Percentiles rank a stretch among this genome's conserved stretches.
Conservation (phyloP, 768 basidiomycete species). For the Polyporus arcularius region DNA sequence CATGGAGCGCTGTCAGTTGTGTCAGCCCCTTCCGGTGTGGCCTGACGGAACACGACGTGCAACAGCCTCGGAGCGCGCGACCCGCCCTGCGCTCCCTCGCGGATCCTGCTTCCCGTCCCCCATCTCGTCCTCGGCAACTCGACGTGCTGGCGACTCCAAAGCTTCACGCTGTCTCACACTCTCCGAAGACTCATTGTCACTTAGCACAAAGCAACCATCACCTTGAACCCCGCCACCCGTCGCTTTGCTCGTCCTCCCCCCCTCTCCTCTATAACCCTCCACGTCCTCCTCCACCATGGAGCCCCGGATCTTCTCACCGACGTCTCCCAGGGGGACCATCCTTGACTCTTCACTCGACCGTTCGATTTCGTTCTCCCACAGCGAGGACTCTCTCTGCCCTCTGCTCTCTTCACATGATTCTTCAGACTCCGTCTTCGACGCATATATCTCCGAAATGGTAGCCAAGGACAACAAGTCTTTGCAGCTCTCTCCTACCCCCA, state of each 20-base stretch:
- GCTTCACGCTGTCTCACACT: not conserved
- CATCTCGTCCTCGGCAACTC: not conserved
- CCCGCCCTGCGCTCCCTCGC: not conserved
- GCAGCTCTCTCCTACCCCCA: not conserved
- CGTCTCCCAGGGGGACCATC: constrained; percentile 1
- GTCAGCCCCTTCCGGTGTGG: constrained; percentile 1
- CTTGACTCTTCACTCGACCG: constrained; percentile 2
- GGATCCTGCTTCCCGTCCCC: constrained; percentile 2
- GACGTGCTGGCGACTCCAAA: too few relatives aligned
- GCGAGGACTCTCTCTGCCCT: constrained; percentile 9
- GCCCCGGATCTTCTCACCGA: constrained; percentile 12
- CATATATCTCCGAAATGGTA: constrained; percentile 7
- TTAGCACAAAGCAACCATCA: constrained; percentile 15
- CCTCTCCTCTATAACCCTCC: constrained; percentile 2
- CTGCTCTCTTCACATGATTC: constrained; percentile 4
- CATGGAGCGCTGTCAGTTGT: not conserved
- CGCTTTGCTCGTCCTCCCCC: not conserved
- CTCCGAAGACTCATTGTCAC: constrained; percentile 14
- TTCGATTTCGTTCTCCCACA: constrained; percentile 8
- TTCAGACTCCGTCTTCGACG: constrained; percentile 4
- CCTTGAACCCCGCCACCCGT: constrained; percentile 7
- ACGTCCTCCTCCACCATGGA: constrained; percentile 12
- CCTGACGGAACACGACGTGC: not conserved
- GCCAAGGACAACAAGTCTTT: not conserved
- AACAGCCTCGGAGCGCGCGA: constrained; percentile 8